phyloP scores from a whole-genome alignment of 148 eudicot genomes.

The Cornus suecica region DNA sequence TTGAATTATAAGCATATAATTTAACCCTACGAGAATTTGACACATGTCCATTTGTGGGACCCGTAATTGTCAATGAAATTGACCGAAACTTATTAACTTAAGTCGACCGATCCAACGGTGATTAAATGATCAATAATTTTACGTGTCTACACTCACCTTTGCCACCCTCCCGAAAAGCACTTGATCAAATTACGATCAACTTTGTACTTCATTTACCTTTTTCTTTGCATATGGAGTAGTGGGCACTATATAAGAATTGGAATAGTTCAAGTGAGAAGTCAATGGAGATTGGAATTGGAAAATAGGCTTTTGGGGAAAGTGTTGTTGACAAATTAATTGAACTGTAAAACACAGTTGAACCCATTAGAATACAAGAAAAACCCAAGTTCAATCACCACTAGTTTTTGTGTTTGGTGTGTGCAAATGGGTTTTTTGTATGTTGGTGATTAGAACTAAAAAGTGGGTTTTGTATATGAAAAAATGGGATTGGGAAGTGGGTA shows the following conservation, averaged over 20 bases:
- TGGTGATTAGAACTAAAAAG: background rate
- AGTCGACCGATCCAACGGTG: no score
- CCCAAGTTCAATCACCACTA: background rate
- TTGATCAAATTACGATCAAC: no score
- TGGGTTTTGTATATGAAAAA: background rate
- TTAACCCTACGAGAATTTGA: no score
- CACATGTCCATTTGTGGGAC: no score
- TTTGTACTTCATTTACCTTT: constrained; percentile 17
- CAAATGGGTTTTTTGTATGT: background rate
- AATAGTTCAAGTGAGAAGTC: constrained; percentile 22
- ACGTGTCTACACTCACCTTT: no score
- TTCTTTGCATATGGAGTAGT: constrained; percentile 17
- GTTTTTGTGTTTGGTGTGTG: background rate
- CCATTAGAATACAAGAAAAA: constrained; percentile 28
- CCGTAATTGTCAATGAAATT: no score
- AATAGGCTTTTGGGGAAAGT: constrained; percentile 43
- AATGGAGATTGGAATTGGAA: constrained; percentile 31
- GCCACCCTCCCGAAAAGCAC: no score
- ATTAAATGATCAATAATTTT: no score
- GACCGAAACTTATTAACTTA: no score
- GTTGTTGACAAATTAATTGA: constrained; percentile 40
- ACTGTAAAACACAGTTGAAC: constrained; percentile 40
- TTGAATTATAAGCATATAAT: no score
- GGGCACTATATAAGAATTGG: constrained; percentile 10
- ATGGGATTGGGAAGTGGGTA: no score